Evolutionary conservation across 2,329 filamentous ascomycete genomes (phyloP).

Genomic region (Pestalotiopsis sp.): DNA sequence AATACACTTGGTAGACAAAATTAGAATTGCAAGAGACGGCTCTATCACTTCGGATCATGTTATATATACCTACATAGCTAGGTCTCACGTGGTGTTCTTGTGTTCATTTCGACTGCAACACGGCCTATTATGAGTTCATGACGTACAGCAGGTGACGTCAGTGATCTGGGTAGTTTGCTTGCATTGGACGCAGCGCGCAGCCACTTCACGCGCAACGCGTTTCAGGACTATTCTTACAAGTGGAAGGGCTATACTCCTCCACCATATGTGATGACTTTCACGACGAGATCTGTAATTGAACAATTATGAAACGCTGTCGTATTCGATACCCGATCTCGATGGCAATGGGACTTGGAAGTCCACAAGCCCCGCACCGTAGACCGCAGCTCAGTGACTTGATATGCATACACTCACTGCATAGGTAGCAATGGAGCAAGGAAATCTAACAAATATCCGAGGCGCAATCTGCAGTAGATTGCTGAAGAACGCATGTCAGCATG

Average conservation of each 20-base stretch:
- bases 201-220: background rate
- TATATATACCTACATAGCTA: background rate
- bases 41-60: background rate
- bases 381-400: too few relatives aligned
- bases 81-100: background rate
- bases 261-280: background rate
- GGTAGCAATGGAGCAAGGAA: too few relatives aligned
- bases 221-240: background rate
- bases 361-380: too few relatives aligned
- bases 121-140: background rate
- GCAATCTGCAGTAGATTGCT: too few relatives aligned
- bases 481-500: background rate
- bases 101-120: background rate
- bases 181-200: background rate
- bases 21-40: background rate
- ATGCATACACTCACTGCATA: too few relatives aligned
- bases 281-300: too few relatives aligned
- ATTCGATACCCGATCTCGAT: too few relatives aligned
- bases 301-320: too few relatives aligned
- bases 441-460: too few relatives aligned
- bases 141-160: slow-evolving; percentile 6
- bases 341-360: too few relatives aligned
- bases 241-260: background rate
- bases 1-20: background rate
- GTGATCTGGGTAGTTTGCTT: background rate